Conservation (phyloP, 495 filamentous ascomycete species). For the Xylaria acuta region DNA sequence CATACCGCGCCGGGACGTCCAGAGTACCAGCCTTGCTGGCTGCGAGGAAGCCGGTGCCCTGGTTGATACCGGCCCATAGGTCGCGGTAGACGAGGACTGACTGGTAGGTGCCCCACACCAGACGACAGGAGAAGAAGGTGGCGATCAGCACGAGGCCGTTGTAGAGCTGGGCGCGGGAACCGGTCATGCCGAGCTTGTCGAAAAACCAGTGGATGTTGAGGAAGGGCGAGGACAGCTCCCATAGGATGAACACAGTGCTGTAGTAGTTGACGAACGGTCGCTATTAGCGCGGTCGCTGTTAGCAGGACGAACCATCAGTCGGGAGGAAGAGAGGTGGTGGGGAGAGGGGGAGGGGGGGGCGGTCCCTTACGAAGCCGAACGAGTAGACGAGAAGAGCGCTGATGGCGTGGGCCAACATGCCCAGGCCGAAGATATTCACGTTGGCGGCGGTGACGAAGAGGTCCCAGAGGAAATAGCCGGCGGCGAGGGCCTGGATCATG, state of each 20-base stretch:
- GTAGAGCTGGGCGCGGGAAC: conserved; percentile 58
- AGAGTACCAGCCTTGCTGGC: conserved; percentile 38
- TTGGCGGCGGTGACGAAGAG: conserved; percentile 74
- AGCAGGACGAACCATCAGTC: not conserved
- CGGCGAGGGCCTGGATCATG: conserved; percentile 81
- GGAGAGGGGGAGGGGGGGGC: not conserved
- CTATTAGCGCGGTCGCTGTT: conserved; percentile 51
- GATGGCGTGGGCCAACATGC: conserved; percentile 87
- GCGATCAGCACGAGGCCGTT: conserved; percentile 40
- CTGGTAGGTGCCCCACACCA: conserved; percentile 91
- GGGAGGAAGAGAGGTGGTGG: conserved; percentile 1
- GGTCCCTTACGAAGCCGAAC: conserved; percentile 86
- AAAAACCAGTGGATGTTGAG: conserved; percentile 99
- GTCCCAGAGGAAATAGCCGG: conserved; percentile 98
- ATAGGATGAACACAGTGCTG: conserved; percentile 89
- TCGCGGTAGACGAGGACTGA: conserved; percentile 78
- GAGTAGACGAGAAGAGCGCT: conserved; percentile 85
- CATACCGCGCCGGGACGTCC: conserved; percentile 44
- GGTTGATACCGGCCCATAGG: conserved; percentile 69
- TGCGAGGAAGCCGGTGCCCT: conserved; percentile 41
- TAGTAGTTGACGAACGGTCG: conserved; percentile 95
- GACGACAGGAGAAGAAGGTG: conserved; percentile 84
- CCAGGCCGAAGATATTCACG: conserved; percentile 82
- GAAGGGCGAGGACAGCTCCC: conserved; percentile 94
- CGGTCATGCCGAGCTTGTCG: conserved; percentile 95